Evolutionary conservation across 179 eudicot genomes (phyloP).

Genomic region (Beta corolliflora): DNA sequence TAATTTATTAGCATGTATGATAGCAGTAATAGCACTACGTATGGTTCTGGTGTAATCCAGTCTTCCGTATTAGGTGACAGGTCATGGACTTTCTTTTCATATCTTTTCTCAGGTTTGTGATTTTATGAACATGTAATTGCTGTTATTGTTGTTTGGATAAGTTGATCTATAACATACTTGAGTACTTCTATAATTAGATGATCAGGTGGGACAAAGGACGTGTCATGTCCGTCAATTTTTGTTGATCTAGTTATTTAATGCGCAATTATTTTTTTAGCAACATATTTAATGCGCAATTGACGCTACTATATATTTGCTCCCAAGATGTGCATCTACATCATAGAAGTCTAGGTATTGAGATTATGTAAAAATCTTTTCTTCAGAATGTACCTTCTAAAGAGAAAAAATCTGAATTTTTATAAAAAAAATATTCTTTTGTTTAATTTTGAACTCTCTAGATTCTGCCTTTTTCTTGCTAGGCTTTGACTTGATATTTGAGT

Average conservation of each 20-base stretch:
- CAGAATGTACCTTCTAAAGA: background rate
- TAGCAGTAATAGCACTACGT: no score
- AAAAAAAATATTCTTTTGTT: background rate
- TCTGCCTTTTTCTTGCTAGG: background rate
- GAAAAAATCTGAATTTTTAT: background rate
- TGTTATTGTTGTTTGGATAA: background rate
- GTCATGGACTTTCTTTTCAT: no score
- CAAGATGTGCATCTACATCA: background rate
- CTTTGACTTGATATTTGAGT: no score
- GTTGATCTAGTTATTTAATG: background rate
- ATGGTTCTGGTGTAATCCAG: background rate
- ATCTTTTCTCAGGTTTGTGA: background rate
- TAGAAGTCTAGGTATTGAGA: background rate
- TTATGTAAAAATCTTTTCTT: no score
- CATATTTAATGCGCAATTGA: no score
- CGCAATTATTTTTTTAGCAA: background rate
- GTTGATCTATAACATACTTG: background rate
- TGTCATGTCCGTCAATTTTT: background rate
- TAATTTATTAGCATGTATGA: no score
- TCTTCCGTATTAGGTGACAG: background rate
- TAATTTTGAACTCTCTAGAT: background rate
- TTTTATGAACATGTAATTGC: background rate
- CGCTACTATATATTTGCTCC: background rate
- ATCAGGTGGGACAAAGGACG: background rate
- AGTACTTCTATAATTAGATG: no score